phyloP scores from a whole-genome alignment of 768 basidiomycete species.

The Naematelia encephala region DNA sequence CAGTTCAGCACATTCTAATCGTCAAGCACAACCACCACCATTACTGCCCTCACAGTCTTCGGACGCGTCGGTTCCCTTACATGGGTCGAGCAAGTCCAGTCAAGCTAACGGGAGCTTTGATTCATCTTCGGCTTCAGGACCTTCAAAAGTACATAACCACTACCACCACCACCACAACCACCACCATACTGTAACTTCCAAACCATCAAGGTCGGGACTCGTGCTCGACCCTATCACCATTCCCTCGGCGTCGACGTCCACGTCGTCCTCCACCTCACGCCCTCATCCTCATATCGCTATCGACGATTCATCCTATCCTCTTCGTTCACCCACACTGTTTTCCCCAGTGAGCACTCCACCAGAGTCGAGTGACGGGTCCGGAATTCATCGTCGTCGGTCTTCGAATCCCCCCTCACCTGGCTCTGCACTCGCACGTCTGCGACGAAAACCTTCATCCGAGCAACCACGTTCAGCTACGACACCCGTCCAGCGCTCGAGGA shows the following conservation, averaged over 20 bases:
- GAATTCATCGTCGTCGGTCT: neutral
- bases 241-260: neutral
- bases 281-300: neutral
- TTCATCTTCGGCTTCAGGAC: too few relatives aligned
- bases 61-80: too few relatives aligned
- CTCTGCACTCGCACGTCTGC: constrained; percentile 2
- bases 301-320: neutral
- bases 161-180: neutral
- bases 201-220: neutral
- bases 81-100: neutral
- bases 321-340: neutral
- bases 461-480: neutral
- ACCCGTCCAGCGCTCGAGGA: neutral
- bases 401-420: neutral
- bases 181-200: neutral
- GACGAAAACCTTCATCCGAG: neutral
- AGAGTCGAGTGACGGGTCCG: neutral
- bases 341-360: neutral
- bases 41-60: neutral
- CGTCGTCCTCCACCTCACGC: neutral
- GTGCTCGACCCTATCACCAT: neutral
- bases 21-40: neutral
- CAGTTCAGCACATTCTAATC: neutral
- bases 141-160: too few relatives aligned
- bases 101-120: neutral